Evolutionary conservation across 257 asterid genomes (phyloP), one percentile per base, ranked within the genome.

Genomic region (Solanum dulcamara): DNA sequence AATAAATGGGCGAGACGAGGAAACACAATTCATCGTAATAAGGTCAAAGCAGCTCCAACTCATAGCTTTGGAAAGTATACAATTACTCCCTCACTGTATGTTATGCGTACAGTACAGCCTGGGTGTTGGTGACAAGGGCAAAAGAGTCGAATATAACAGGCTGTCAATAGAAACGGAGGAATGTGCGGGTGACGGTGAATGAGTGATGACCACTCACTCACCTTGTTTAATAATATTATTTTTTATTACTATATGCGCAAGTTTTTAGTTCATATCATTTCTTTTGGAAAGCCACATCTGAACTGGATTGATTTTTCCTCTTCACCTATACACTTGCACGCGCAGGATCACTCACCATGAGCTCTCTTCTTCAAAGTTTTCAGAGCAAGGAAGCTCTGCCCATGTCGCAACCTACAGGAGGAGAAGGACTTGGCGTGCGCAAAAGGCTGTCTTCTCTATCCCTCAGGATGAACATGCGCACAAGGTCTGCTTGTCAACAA

Each of bases 351-450:
- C n/a, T n/a, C n/a, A n/a, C n/a, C n/a, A 55, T 55, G 83, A 79
- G 83, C 30, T 62, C 57, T 40, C 79, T 62, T 62, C 30, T 59
- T 62, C 85, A 62, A 40, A 59, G 77, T 57, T 66, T 67, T 66
- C 62, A 42, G n/a, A 83, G 86, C 81, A 83, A 83, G 60, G 68
- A 38, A 42, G 85, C 80, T 44, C 81, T 84, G 40, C 86, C 86
- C 12, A 55, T 84, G 64, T 66, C 86, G 14, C 81, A 50, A 32
- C 81, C 86, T 37, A 26, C 53, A 62, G 64, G 32, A 62, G 85
- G 48, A 30, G 86, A 20, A 68, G 80, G 81, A 48, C 33, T 62
- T 48, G 86, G 81, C 18, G 64, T 84, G 24, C 81, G 86, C 70
- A 84, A 84, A 68, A 84, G 81, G 64, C 35, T 84, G 68, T 84